phyloP scores from a whole-genome alignment of 345 rosid species.

The Linum trigynum region DNA sequence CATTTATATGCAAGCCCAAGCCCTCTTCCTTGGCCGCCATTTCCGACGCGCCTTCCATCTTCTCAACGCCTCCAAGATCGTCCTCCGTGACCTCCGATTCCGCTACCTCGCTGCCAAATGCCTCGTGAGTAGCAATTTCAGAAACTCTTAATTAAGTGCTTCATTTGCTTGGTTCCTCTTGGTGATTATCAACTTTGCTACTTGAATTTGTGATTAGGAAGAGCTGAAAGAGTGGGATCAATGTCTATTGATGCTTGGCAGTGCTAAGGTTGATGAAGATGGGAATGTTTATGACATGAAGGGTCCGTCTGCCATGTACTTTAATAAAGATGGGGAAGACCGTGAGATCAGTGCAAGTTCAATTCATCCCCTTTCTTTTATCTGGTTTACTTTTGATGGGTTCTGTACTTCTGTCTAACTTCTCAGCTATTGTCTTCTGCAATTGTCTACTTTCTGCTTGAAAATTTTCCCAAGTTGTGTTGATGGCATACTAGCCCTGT shows the following conservation, averaged over 20 bases:
- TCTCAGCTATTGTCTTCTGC: neutral
- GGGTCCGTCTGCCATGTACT: constrained; percentile 49
- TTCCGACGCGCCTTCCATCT: constrained; percentile 94
- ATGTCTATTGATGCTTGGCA: constrained; percentile 79
- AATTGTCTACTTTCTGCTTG: neutral
- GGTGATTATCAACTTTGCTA: neutral
- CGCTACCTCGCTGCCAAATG: constrained; percentile 97
- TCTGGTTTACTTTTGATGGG: neutral
- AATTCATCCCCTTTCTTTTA: neutral
- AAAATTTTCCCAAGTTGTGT: too few species aligned
- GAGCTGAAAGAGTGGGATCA: constrained; percentile 97
- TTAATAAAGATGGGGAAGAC: constrained; percentile 86
- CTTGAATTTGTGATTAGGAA: constrained; percentile 39
- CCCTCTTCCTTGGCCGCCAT: constrained; percentile 87
- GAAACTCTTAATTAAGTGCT: neutral
- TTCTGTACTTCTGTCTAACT: too few species aligned
- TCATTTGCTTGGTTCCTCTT: neutral
- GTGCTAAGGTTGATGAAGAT: constrained; percentile 77
- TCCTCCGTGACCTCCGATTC: constrained; percentile 88
- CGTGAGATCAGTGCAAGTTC: constrained; percentile 75
- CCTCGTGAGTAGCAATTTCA: constrained; percentile 37
- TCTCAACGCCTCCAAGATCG: constrained; percentile 79
- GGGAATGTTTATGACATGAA: constrained; percentile 66
- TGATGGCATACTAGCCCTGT: too few species aligned
- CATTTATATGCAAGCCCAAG: constrained; percentile 90